Evolutionary conservation across 805 yeast species (phyloP), one percentile per base, ranked within the genome.

Genomic region (Blastobotrys robertii): DNA sequence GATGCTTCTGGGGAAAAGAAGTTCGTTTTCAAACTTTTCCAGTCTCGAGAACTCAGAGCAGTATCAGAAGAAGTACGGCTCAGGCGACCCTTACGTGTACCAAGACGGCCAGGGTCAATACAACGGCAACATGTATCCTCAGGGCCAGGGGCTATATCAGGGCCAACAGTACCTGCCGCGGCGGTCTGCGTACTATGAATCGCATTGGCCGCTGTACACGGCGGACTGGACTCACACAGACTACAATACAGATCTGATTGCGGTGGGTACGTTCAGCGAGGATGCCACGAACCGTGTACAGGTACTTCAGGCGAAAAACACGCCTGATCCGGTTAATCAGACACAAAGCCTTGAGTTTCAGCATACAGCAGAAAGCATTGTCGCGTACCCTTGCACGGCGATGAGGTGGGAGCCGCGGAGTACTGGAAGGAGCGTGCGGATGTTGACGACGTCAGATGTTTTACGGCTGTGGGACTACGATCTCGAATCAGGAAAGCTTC

Each of bases 231-330:
- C 73, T 4, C 47, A 49, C 16, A 49, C 64, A n/a, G 50, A 47
- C 3, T 50, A 52, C 8, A 67, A 66, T 2, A 46, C 55, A 8
- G 79, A 77, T 7, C 64, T 70, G 38, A 61, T 84, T 6, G 92
- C 85, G 0, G 57, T 81, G n/a, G 71, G 80, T n/a, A 74, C 95
- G 0, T 85, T 78, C 57, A 74, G 83, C 45, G 97, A 88, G 59
- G 94, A 85, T 40, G 66, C 77, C 22, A 66, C 70, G 34, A 88
- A 88, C 62, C 74, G 75, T 50, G 58, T 87, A 28, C 50, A 57
- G 40, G 49, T 63, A n/a, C 38, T 42, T 60, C 22, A 14, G 10
- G 37, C 42, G 12, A 16, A 34, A 6, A 10, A 4, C 5, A 15
- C 37, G 22, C 19, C 16, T 8, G 37, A 34, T 13, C 13, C 22